A percentile compares a stretch with the other conserved stretches of the same genome.
Conservation (phyloP, 2,329 filamentous ascomycete species). For the Trichoderma semiorbis region DNA sequence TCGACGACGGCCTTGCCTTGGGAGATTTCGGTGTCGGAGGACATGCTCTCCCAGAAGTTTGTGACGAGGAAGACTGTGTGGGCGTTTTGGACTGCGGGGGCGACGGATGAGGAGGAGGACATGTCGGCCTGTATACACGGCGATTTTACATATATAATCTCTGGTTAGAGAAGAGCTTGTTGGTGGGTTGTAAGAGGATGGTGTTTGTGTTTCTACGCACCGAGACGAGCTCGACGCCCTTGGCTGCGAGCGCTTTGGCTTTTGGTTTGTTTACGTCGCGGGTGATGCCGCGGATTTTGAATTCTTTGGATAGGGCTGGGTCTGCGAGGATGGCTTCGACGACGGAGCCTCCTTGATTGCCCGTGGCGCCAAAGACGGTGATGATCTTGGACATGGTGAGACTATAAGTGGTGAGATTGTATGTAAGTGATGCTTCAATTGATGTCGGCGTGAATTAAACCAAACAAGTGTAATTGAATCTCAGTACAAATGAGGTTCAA, state of each 20-base stretch:
- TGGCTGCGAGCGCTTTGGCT: constrained; percentile 36
- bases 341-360: constrained; percentile 48
- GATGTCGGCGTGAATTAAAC: not conserved
- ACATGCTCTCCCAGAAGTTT: constrained; percentile 37
- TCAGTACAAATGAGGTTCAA: not conserved
- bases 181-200: too few species aligned
- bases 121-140: constrained; percentile 38
- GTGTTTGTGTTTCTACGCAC: constrained; percentile 26
- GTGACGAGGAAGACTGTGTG: constrained; percentile 43
- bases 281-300: constrained; percentile 46
- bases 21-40: constrained; percentile 35
- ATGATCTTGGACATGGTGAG: constrained; percentile 37
- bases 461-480: not conserved
- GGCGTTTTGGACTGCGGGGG: constrained; percentile 39
- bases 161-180: too few species aligned
- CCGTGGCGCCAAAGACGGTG: constrained; percentile 48
- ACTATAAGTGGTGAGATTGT: constrained; percentile 1
- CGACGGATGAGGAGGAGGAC: constrained; percentile 33
- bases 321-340: constrained; percentile 44
- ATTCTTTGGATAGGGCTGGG: constrained; percentile 41
- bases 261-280: constrained; percentile 41
- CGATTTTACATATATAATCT: not conserved
- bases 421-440: not conserved
- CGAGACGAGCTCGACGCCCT: constrained; percentile 43
- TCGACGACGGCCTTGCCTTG: constrained; percentile 47